Evolutionary conservation across 78 protist genomes (phyloP), one percentile per base, ranked within the genome.

Genomic region (Tieghemostelium lacteum): DNA sequence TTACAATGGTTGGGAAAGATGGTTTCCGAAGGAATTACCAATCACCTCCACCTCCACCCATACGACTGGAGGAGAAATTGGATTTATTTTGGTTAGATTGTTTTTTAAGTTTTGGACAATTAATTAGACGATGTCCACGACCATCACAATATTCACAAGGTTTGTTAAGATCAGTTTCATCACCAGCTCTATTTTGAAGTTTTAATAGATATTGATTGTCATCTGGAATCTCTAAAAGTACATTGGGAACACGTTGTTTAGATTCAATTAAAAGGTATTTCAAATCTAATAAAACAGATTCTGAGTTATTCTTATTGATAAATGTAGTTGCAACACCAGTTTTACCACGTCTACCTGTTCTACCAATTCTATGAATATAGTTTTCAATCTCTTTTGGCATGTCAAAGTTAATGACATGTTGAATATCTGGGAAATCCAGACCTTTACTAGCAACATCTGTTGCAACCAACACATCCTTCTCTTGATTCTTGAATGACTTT

Each of bases 301-400:
- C 98, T 8, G 94, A 33, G n/a, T 78, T 55, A 17, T 49, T 80
- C 12, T 73, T 61, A 24, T 92, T 92, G 76, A 92, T 71, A 55
- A 85, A 92, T 5, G 98, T 87, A 0, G 98, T 95, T 36, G 98
- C 98, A 6, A 95, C 94, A 26, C 99, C 99, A 2, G 93, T 97
- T 86, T 97, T 96, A 31, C 98, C 98, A 72, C 96, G 70, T 6
- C 99, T 94, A 14, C 99, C 99, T 4, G 99, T 98, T 7, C 99
- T 67, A 20, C 99, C 99, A 40, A 97, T 96, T 22, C 99, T 29
- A 36, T 92, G 95, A 62, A 95, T 97, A 76, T 98, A 98, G 55
- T 96, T 86, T 77, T 98, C 99, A 57, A 97, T 98, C 57, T 98
- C 99, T 36, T 89, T 77, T 20, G 99, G 99, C 95, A 96, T 87